Evolutionary conservation across 495 filamentous ascomycete genomes (phyloP).

Genomic region (Choiromyces venosus): DNA sequence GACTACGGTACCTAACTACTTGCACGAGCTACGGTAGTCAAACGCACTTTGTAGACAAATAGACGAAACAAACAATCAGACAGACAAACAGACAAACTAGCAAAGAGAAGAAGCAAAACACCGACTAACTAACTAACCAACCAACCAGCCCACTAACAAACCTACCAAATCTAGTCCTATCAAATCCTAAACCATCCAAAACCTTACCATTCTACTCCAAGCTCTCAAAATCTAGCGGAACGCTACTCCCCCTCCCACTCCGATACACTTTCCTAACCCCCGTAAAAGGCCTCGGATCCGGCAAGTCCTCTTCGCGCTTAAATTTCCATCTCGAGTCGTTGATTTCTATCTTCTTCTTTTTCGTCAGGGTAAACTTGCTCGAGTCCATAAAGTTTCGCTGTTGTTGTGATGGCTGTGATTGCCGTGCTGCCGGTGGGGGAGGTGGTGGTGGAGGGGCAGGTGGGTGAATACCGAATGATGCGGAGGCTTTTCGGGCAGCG

Average conservation of each 20-base stretch:
- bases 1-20: background rate
- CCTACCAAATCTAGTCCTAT: background rate
- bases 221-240: conserved; percentile 70
- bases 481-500: background rate
- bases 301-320: conserved; percentile 70
- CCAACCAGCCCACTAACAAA: background rate
- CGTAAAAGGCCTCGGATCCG: conserved; percentile 73
- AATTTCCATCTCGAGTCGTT: conserved; percentile 85
- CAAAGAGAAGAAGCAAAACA: background rate
- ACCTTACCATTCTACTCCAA: conserved; percentile 21
- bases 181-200: background rate
- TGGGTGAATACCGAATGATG: conserved; percentile 5
- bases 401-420: conserved; percentile 42
- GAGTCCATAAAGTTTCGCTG: conserved; percentile 62
- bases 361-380: conserved; percentile 65
- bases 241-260: conserved; percentile 86
- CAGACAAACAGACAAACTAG: background rate
- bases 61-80: no score
- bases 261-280: conserved; percentile 71
- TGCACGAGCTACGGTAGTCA: no score
- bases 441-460: conserved; percentile 36
- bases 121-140: background rate
- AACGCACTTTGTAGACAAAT: background rate
- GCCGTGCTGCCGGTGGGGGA: conserved; percentile 37
- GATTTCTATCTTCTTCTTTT: conserved; percentile 51